Conservation (phyloP, 2,329 filamentous ascomycete genomes). For the Calonectria pseudoturangicola region DNA sequence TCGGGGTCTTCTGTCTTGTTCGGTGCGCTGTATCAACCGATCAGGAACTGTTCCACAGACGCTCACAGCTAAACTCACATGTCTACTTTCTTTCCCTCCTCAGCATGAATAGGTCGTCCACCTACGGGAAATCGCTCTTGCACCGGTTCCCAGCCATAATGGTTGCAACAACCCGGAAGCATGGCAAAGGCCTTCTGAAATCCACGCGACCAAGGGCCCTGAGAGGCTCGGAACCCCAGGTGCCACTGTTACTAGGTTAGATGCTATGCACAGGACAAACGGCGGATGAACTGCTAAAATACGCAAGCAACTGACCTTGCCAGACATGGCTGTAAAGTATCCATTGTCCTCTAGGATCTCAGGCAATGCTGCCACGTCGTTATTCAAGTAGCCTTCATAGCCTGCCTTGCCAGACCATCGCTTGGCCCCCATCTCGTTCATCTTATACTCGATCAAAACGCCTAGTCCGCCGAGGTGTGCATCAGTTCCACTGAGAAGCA, state of each 20-base stretch:
- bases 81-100: slow-evolving; percentile 31
- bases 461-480: slow-evolving; percentile 39
- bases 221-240: slow-evolving; percentile 30
- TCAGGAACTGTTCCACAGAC: not conserved
- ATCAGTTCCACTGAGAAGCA: slow-evolving; percentile 77
- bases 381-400: slow-evolving; percentile 73
- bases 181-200: slow-evolving; percentile 77
- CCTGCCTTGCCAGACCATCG: slow-evolving; percentile 32
- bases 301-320: slow-evolving; percentile 71
- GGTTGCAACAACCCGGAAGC: slow-evolving; percentile 75
- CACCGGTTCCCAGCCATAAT: slow-evolving; percentile 56
- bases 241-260: slow-evolving; percentile 19
- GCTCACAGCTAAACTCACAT: slow-evolving; percentile 19
- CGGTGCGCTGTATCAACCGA: not conserved
- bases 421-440: slow-evolving; percentile 4
- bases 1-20: slow-evolving; percentile 60
- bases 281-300: not conserved
- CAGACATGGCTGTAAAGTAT: slow-evolving; percentile 75
- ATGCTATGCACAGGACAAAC: slow-evolving; percentile 53
- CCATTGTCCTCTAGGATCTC: slow-evolving; percentile 73
- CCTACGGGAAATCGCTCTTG: slow-evolving; percentile 32
- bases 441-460: slow-evolving; percentile 67
- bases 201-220: slow-evolving; percentile 57
- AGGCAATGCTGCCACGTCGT: slow-evolving; percentile 71
- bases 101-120: slow-evolving; percentile 28